Conservation (phyloP, 805 yeast genomes). For the Cyberlindnera misumaiensis region DNA sequence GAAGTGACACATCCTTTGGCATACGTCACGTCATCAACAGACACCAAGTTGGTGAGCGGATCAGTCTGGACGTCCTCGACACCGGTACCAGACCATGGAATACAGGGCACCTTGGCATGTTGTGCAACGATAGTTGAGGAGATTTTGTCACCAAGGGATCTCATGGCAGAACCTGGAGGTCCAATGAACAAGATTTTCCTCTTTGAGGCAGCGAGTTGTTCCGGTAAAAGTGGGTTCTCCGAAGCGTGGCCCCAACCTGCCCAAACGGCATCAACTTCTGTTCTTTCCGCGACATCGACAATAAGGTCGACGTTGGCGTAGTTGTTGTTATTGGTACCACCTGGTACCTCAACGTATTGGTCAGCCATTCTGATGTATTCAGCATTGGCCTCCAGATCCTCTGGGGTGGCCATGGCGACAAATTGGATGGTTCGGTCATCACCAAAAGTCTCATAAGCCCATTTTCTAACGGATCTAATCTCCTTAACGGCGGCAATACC, state of each 20-base stretch:
- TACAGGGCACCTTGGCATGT: conserved; percentile 97
- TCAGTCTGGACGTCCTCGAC: conserved; percentile 77
- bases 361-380: conserved; percentile 99
- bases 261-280: conserved; percentile 98
- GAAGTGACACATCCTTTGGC: conserved; percentile 79
- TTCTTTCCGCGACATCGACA: conserved; percentile 95
- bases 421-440: conserved; percentile 90
- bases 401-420: conserved; percentile 99
- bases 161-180: conserved; percentile 99
- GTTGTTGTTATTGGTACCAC: conserved; percentile 97
- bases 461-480: conserved; percentile 93
- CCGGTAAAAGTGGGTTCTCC: conserved; percentile 95
- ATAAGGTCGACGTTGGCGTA: conserved; percentile 97
- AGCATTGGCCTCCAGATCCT: conserved; percentile 92
- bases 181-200: conserved; percentile 91
- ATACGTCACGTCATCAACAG: conserved; percentile 80
- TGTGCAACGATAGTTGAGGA: conserved; percentile 98
- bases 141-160: conserved; percentile 98
- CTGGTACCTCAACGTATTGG: conserved; percentile 96
- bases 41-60: conserved; percentile 65
- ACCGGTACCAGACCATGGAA: conserved; percentile 99
- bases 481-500: conserved; percentile 99
- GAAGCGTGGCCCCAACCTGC: conserved; percentile 99
- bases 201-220: conserved; percentile 86
- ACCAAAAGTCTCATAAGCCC: conserved; percentile 99